Percentiles rank a stretch among this genome's conserved stretches.
phyloP scores from a whole-genome alignment of 2,329 filamentous ascomycete species.

The Plectosphaerella plurivora region DNA sequence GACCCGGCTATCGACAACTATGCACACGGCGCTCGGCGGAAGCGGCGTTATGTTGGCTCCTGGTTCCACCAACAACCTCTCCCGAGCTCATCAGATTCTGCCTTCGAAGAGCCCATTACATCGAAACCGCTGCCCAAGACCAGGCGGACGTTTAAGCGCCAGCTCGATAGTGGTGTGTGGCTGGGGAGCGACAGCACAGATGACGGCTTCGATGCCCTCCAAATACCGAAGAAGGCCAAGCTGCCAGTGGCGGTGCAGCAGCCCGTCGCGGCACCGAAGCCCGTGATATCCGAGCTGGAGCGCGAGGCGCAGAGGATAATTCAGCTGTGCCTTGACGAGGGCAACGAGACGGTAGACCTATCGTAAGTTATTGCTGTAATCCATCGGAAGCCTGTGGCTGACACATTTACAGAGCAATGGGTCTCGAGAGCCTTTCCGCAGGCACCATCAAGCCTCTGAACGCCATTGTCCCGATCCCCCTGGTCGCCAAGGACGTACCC shows the following conservation, averaged over 20 bases:
- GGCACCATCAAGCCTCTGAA: constrained; percentile 52
- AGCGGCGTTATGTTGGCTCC: constrained; percentile 59
- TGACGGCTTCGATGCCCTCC: constrained; percentile 27
- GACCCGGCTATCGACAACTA: constrained; percentile 65
- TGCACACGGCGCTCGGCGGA: constrained; percentile 48
- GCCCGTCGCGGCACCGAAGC: constrained; percentile 13
- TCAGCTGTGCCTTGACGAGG: constrained; percentile 50
- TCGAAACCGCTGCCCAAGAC: constrained; percentile 27
- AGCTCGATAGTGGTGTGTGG: constrained; percentile 66
- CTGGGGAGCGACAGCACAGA: constrained; percentile 57
- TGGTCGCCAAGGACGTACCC: constrained; percentile 50
- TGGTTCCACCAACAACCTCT: constrained; percentile 62
- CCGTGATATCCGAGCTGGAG: constrained; percentile 35
- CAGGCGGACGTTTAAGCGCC: constrained; percentile 52
- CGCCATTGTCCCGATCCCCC: constrained; percentile 48
- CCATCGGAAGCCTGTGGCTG: neutral
- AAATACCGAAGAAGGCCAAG: constrained; percentile 24
- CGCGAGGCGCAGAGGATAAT: constrained; percentile 40
- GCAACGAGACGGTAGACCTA: constrained; percentile 56
- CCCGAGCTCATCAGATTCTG: constrained; percentile 39
- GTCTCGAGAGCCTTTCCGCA: constrained; percentile 49
- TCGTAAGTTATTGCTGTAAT: constrained; percentile 40
- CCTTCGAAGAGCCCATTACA: constrained; percentile 31
- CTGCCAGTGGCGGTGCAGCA: constrained; percentile 29
- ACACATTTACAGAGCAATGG: constrained; percentile 29